Percentiles rank a stretch among this genome's conserved stretches.
Conservation (phyloP, 345 rosid species). For the Heritiera fomes region DNA sequence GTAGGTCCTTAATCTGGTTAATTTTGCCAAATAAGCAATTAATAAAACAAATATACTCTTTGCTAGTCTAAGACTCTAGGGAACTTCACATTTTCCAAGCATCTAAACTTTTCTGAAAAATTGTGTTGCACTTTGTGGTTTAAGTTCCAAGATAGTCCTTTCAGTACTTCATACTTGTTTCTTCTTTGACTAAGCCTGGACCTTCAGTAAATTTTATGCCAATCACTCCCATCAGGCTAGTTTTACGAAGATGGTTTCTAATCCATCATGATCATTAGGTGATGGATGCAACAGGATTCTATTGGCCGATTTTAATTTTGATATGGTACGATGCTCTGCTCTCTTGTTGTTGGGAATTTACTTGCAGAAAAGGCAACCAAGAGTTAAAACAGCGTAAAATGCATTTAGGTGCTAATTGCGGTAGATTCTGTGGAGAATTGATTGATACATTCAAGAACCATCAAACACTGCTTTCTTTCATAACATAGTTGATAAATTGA, state of each 20-base stretch:
- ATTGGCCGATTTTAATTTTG: not conserved
- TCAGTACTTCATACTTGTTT: not conserved
- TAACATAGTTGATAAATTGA: not conserved
- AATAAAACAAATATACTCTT: not conserved
- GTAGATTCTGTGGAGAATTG: not conserved
- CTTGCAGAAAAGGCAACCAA: not conserved
- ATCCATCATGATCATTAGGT: not conserved
- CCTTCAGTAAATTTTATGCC: not conserved
- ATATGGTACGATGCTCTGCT: not conserved
- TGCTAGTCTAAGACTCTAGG: not conserved
- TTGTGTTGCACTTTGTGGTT: not conserved
- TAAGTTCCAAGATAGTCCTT: not conserved
- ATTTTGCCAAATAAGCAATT: not conserved
- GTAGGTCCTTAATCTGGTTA: not conserved
- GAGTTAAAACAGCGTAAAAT: not conserved
- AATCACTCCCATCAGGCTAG: not conserved
- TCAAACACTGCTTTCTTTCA: not conserved
- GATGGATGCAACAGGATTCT: not conserved
- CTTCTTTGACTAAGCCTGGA: not conserved
- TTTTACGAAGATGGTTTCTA: not conserved
- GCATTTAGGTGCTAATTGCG: not conserved
- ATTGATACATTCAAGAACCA: constrained; percentile 3
- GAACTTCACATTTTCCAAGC: not conserved
- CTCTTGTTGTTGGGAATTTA: not conserved
- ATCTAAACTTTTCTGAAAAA: not conserved